Evolutionary conservation across 1,284 basidiomycete genomes (phyloP).

Genomic region (Fomitopsis palustris): DNA sequence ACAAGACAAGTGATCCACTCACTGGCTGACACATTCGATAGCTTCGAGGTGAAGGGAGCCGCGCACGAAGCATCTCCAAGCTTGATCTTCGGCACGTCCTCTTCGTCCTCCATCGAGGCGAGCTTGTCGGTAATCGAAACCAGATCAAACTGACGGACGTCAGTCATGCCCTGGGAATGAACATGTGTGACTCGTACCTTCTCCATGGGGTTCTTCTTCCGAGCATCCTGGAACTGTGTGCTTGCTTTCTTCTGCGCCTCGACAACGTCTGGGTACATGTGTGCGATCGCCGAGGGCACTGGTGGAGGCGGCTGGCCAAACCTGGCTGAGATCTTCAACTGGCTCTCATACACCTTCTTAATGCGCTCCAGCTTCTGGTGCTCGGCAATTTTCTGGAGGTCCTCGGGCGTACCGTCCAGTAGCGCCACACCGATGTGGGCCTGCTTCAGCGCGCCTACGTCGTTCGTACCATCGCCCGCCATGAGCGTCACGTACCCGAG

Average conservation of each 20-base stretch:
- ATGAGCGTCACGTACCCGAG: constrained; percentile 91
- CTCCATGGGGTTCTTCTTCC: constrained; percentile 85
- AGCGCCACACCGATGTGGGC: constrained; percentile 94
- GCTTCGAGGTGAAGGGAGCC: constrained; percentile 94
- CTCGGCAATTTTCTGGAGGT: constrained; percentile 90
- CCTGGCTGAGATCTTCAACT: constrained; percentile 81
- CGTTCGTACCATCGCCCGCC: constrained; percentile 97
- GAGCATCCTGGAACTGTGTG: constrained; percentile 56
- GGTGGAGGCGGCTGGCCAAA: constrained; percentile 92
- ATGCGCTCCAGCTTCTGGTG: constrained; percentile 84
- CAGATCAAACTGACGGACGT: constrained; percentile 72
- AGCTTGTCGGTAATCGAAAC: constrained; percentile 85
- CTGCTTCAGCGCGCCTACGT: constrained; percentile 94
- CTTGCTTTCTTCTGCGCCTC: constrained; percentile 81
- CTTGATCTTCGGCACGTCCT: constrained; percentile 94
- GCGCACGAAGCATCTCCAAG: constrained; percentile 95
- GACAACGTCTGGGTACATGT: constrained; percentile 86
- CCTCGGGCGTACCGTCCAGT: constrained; percentile 87
- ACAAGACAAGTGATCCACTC: constrained; percentile 25
- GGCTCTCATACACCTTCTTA: constrained; percentile 95
- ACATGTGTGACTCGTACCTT: constrained; percentile 50
- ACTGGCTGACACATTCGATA: constrained; percentile 92
- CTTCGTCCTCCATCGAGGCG: constrained; percentile 89
- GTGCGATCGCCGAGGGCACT: constrained; percentile 80
- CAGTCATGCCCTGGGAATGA: background rate